phyloP scores from a whole-genome alignment of 257 asterid genomes.

The Lavandula angustifolia region DNA sequence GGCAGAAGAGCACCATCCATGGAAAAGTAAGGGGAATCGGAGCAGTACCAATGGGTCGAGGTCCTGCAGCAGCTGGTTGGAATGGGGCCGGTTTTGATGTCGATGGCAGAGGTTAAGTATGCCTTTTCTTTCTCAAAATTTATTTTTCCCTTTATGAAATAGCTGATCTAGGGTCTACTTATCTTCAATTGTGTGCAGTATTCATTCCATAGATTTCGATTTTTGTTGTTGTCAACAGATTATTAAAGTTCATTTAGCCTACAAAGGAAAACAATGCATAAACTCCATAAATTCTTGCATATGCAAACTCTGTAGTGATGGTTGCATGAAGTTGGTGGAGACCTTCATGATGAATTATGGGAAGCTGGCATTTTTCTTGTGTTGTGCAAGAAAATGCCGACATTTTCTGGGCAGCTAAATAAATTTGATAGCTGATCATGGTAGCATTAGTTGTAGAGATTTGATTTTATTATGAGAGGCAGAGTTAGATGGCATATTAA shows the following conservation, averaged over 20 bases:
- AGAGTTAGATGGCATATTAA: conserved; percentile 26
- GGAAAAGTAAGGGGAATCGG: conserved; percentile 44
- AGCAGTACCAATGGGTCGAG: conserved; percentile 2
- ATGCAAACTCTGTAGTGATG: too few relatives aligned
- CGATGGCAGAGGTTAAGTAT: background rate
- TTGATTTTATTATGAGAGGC: conserved; percentile 16
- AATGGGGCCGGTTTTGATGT: conserved; percentile 10
- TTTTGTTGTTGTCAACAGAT: too few relatives aligned
- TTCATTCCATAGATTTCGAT: too few relatives aligned
- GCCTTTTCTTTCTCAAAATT: background rate
- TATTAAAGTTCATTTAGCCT: background rate
- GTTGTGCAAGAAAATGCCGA: conserved; percentile 1
- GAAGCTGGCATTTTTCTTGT: conserved; percentile 2
- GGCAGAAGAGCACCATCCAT: conserved; percentile 47
- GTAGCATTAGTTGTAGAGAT: conserved; percentile 13
- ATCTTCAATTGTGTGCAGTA: too few relatives aligned
- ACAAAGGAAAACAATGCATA: too few relatives aligned
- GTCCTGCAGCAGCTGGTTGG: conserved; percentile 2
- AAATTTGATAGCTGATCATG: background rate
- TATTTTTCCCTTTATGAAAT: too few relatives aligned
- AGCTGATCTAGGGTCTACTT: too few relatives aligned
- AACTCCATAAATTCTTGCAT: too few relatives aligned
- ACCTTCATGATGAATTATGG: background rate
- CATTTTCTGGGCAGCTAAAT: background rate
- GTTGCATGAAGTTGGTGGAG: background rate